Percentiles rank a stretch among this genome's conserved stretches.
phyloP scores from a whole-genome alignment of 768 basidiomycete species.

The Lactarius indigo region DNA sequence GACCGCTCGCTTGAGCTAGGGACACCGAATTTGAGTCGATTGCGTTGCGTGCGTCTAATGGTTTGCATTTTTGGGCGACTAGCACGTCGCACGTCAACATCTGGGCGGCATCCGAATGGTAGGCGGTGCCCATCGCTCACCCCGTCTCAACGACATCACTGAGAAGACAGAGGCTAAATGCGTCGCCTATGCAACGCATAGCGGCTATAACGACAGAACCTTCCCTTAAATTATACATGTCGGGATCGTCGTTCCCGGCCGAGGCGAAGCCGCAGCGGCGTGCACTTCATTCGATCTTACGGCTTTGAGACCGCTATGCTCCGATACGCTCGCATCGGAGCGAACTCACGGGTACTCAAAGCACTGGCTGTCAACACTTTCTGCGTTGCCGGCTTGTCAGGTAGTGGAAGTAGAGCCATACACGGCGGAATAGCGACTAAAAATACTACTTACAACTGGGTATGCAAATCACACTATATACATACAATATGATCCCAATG shows the following conservation, averaged over 20 bases:
- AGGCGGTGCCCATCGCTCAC: not conserved
- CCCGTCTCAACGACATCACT: conserved; percentile 10
- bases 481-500: conserved; percentile 27
- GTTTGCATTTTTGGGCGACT: not conserved
- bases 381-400: not conserved
- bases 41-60: conserved; percentile 2
- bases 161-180: conserved; percentile 17
- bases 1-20: conserved; percentile 4
- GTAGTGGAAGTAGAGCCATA: conserved; percentile 5
- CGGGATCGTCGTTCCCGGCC: conserved; percentile 17
- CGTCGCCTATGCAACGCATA: conserved; percentile 21
- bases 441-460: conserved; percentile 27
- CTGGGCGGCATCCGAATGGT: conserved; percentile 4
- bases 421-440: conserved; percentile 11
- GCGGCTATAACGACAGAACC: conserved; percentile 17
- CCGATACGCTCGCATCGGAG: conserved; percentile 13
- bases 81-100: conserved; percentile 15
- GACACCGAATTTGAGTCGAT: conserved; percentile 3
- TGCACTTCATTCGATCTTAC: not conserved
- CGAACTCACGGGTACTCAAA: not conserved
- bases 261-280: conserved; percentile 11
- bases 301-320: not conserved
- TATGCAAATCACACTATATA: conserved; percentile 27
- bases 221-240: conserved; percentile 18
- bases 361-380: conserved; percentile 1